These are phyloP conservation scores for Sporisorium iseilematis-ciliati DNA, from an alignment of 1,284 basidiomycete genomes.

Conservation along the genomic window DNA sequence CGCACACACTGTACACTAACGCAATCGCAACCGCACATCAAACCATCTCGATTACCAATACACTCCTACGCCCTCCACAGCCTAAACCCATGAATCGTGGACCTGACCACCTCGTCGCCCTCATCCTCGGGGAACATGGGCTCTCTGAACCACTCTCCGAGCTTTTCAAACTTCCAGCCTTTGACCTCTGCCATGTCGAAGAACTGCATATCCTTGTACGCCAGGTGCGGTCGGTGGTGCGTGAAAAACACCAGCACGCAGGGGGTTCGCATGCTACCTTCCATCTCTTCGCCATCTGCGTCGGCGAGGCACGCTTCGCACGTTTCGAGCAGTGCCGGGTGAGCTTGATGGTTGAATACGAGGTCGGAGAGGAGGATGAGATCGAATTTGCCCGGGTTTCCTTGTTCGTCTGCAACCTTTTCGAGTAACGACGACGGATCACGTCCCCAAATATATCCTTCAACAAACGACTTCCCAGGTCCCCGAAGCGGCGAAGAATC, in stretches of 20 bases:
- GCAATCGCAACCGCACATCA: too few species aligned
- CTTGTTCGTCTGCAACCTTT: slow-evolving; percentile 64
- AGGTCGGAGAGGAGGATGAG: slow-evolving; percentile 91
- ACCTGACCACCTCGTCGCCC: slow-evolving; percentile 55
- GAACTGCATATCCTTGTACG: slow-evolving; percentile 86
- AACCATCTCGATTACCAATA: too few species aligned
- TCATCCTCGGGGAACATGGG: slow-evolving; percentile 65
- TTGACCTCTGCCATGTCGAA: slow-evolving; percentile 77
- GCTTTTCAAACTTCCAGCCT: slow-evolving; percentile 82
- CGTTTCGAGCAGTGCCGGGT: slow-evolving; percentile 83
- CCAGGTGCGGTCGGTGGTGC: slow-evolving; percentile 86
- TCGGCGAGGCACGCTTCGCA: slow-evolving; percentile 74
- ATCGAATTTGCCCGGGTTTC: slow-evolving; percentile 74
- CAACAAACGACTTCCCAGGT: slow-evolving; percentile 59
- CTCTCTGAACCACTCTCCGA: slow-evolving; percentile 77
- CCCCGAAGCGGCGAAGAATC: slow-evolving; percentile 51
- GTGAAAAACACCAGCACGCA: slow-evolving; percentile 89
- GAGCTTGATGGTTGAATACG: slow-evolving; percentile 81
- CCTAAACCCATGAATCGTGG: slow-evolving; percentile 58
- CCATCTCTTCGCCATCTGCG: slow-evolving; percentile 26
- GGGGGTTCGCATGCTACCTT: slow-evolving; percentile 62
- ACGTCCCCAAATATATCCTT: slow-evolving; percentile 91
- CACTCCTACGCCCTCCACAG: slow-evolving; percentile 29
- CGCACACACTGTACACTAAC: too few species aligned
- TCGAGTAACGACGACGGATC: slow-evolving; percentile 75